phyloP scores from a whole-genome alignment of 148 eudicot species.

The Rhododendron mucronatum region DNA sequence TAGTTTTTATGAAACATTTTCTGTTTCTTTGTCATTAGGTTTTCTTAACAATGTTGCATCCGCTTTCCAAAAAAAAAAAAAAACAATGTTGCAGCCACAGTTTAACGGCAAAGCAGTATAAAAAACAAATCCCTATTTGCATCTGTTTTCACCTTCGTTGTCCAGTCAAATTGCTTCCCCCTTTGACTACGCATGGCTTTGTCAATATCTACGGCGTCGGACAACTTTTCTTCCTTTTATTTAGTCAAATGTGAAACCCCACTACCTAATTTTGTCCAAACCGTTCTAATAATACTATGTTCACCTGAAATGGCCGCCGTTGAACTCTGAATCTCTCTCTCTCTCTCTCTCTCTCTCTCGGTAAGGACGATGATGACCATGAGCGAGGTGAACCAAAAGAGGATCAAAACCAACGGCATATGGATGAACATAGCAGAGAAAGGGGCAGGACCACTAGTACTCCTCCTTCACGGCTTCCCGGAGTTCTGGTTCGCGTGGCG shows the following conservation, averaged over 20 bases:
- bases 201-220: neutral
- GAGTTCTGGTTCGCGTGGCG: constrained; percentile 62
- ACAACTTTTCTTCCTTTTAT: neutral
- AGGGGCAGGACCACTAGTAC: constrained; percentile 44
- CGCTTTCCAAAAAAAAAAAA: too few species aligned
- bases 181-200: neutral
- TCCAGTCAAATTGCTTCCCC: neutral
- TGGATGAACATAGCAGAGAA: constrained; percentile 53
- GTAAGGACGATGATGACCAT: constrained; percentile 4
- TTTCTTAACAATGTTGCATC: neutral
- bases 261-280: neutral
- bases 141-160: neutral
- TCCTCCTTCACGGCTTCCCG: constrained; percentile 58
- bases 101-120: neutral
- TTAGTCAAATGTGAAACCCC: neutral
- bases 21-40: neutral
- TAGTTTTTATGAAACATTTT: neutral
- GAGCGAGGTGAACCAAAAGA: constrained; percentile 23
- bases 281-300: neutral
- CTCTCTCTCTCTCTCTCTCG: neutral
- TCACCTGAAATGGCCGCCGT: neutral
- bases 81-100: neutral
- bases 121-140: neutral
- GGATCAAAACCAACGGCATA: constrained; percentile 41
- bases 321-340: neutral